phyloP scores from a whole-genome alignment of 495 filamentous ascomycete genomes.

The Staphylotrichum tortipilum region DNA sequence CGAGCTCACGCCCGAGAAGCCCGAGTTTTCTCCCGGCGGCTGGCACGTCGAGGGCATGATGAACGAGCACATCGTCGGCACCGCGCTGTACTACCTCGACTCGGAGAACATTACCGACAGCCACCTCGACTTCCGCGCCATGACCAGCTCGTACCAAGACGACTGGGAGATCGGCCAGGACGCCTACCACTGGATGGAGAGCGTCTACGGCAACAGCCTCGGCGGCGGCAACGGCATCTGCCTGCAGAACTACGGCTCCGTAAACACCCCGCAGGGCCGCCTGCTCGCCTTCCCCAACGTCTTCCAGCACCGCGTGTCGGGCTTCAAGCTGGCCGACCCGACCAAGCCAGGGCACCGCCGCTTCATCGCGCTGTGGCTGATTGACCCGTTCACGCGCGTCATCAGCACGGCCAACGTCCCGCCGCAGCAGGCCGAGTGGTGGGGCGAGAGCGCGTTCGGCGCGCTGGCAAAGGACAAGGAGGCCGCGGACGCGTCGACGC shows the following conservation, averaged over 20 bases:
- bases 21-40: constrained; percentile 20
- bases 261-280: constrained; percentile 28
- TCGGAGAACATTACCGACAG: constrained; percentile 50
- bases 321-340: constrained; percentile 40
- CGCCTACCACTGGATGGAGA: constrained; percentile 19
- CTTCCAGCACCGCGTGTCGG: constrained; percentile 45
- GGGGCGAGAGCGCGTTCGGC: constrained; percentile 23
- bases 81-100: constrained; percentile 54
- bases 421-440: constrained; percentile 39
- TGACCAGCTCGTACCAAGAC: constrained; percentile 21
- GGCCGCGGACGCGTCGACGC: not conserved
- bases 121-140: constrained; percentile 45
- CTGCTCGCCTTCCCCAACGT: constrained; percentile 36
- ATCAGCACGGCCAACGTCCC: constrained; percentile 50
- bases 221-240: not conserved
- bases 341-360: constrained; percentile 46
- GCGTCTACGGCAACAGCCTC: constrained; percentile 19
- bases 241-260: constrained; percentile 28
- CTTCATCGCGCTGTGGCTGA: constrained; percentile 48
- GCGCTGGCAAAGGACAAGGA: not conserved
- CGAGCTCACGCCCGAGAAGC: constrained; percentile 51
- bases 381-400: constrained; percentile 45
- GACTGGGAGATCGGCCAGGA: constrained; percentile 7
- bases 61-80: constrained; percentile 52
- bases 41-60: constrained; percentile 47